Evolutionary conservation across 495 filamentous ascomycete genomes (phyloP), one percentile per base, ranked within the genome.

Genomic region (Cryomyces minteri): DNA sequence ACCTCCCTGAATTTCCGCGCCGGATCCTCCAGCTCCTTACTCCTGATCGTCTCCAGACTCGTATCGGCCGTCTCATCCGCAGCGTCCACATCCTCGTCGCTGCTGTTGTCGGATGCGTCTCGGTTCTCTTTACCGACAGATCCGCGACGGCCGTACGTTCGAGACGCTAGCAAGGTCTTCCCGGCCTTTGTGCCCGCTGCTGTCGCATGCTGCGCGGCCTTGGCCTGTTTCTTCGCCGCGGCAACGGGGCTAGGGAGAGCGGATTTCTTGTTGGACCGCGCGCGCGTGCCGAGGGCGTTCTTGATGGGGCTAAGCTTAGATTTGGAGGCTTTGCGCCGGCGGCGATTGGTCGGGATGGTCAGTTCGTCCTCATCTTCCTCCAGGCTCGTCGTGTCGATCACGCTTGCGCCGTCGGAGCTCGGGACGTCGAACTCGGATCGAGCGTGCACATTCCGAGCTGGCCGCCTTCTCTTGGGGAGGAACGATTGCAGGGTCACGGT

Each of bases 1-100:
- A 84, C 66, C 54, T 81, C 74, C 32, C 68, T 65, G 56, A 84
- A 84, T 49, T 82, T 82, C 50, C 59, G 59, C 47, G 53, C 62
- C 14, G 60, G 57, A 12, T 54, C 53, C 48, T 62, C 62, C 40
- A 75, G 50, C 54, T 66, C 62, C 36, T 34, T 36, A 31, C 51
- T 61, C 10, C 55, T 52, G 44, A 33, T 53, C 50, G 46, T 58
- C 48, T 46, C 48, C 33, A 41, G 51, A 33, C 12, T 48, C 41
- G 56, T 55, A 10, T 49, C 56, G 32, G 56, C 57, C 32, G 58
- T 56, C 28, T 58, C 59, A 39, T 59, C 54, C 29, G 51, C 52
- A 36, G 28, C 31, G 10, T 42, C 41, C 39, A 7, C 43, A 0
- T 12, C 49, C 28, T 43, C 30, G 7, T 33, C 8, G 31, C 28